Percentiles rank a stretch among this genome's conserved stretches.
phyloP scores from a whole-genome alignment of 192 early-diverging fungal genomes.

The Haplosporangium gracile region DNA sequence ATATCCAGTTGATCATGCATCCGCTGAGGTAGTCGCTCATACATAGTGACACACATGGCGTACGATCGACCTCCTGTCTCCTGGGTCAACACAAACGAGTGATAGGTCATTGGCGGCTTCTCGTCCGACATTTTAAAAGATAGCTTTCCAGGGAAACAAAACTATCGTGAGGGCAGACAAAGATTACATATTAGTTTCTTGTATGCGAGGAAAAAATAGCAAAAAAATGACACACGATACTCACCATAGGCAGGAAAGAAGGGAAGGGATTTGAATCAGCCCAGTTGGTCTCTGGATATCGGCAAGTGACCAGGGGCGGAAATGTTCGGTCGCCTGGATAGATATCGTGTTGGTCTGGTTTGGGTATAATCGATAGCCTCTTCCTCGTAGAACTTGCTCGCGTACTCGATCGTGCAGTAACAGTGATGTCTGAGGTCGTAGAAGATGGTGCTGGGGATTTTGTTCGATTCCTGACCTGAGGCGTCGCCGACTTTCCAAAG shows the following conservation, averaged over 20 bases:
- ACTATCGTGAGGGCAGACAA: constrained; percentile 21
- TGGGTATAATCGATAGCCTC: not conserved
- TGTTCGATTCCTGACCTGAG: constrained; percentile 28
- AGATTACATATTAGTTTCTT: not conserved
- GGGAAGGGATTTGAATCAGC: constrained; percentile 38
- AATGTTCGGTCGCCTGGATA: constrained; percentile 42
- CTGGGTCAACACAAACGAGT: constrained; percentile 60
- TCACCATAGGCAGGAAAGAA: constrained; percentile 34
- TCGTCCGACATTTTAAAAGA: constrained; percentile 40
- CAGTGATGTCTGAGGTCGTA: not conserved
- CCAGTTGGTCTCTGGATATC: constrained; percentile 50
- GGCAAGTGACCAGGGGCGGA: constrained; percentile 37
- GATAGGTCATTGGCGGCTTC: constrained; percentile 47
- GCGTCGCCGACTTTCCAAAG: constrained; percentile 20
- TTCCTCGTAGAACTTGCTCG: not conserved
- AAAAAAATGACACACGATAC: not conserved
- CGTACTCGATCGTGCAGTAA: not conserved
- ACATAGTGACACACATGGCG: constrained; percentile 58
- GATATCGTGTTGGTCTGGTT: constrained; percentile 1
- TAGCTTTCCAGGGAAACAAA: constrained; percentile 58
- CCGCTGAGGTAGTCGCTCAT: constrained; percentile 33
- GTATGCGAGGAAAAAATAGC: not conserved
- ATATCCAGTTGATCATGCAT: constrained; percentile 31
- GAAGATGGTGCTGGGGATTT: constrained; percentile 2
- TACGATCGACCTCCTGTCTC: constrained; percentile 54